phyloP scores from a whole-genome alignment of 805 yeast species.

The Kurtzmaniella fragi region DNA sequence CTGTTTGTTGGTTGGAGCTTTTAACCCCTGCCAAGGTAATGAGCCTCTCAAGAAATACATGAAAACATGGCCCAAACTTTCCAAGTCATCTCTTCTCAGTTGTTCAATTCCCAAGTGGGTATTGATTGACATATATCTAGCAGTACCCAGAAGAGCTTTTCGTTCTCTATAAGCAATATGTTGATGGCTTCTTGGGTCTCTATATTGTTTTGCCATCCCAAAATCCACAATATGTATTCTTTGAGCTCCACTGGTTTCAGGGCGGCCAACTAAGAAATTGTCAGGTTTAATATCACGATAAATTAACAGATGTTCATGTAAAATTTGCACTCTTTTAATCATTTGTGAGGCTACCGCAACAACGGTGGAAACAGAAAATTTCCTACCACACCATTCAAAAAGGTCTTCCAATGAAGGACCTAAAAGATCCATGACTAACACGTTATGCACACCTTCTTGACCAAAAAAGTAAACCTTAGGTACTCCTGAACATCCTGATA shows the following conservation, averaged over 20 bases:
- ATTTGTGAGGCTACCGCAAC: conserved; percentile 93
- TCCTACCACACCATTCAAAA: conserved; percentile 97
- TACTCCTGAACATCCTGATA: conserved; percentile 77
- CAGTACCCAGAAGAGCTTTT: conserved; percentile 94
- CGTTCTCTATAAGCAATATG: conserved; percentile 97
- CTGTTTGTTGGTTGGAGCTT: conserved; percentile 96
- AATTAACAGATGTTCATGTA: conserved; percentile 86
- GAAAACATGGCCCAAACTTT: conserved; percentile 93
- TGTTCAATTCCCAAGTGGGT: conserved; percentile 98
- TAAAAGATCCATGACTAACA: conserved; percentile 85
- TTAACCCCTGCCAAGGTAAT: conserved; percentile 97
- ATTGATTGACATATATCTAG: conserved; percentile 97
- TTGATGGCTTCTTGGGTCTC: conserved; percentile 92
- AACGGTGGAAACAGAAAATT: conserved; percentile 81
- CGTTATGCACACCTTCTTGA: conserved; percentile 95
- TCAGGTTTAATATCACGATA: conserved; percentile 98
- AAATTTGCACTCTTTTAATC: conserved; percentile 79
- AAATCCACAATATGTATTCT: conserved; percentile 88
- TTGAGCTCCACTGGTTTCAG: conserved; percentile 78
- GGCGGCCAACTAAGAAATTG: conserved; percentile 89
- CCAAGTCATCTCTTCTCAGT: conserved; percentile 93
- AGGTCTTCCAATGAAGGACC: conserved; percentile 96
- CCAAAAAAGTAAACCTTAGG: conserved; percentile 98
- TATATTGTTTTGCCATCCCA: conserved; percentile 97
- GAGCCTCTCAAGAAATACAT: conserved; percentile 92